Conservation (phyloP, 176 grass and related monocot species). For the Chrysopogon serrulatus region DNA sequence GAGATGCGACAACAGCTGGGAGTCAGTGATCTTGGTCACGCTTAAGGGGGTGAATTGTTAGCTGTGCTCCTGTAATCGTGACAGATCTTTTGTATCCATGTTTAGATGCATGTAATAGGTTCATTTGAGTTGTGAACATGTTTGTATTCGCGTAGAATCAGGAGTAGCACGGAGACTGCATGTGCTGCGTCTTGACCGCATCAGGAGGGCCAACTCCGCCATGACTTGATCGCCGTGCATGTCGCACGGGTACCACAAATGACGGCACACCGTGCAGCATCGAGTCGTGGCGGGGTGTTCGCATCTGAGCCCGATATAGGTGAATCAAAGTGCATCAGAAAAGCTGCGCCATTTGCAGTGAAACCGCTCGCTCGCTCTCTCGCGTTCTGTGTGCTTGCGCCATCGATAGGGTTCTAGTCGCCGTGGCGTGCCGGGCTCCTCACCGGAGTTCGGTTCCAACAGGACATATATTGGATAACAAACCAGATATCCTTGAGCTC, state of each 20-base stretch:
- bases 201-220: not conserved
- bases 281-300: no score
- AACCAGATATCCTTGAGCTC: no score
- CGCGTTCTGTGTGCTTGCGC: no score
- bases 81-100: not conserved
- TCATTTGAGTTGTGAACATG: not conserved
- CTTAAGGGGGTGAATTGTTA: not conserved
- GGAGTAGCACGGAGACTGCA: not conserved
- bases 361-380: no score
- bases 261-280: fast-evolving
- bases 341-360: no score
- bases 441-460: no score
- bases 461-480: no score
- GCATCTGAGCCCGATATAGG: no score
- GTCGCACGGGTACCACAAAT: not conserved
- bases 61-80: not conserved
- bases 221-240: not conserved
- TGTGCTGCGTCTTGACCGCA: not conserved
- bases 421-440: no score
- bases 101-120: not conserved
- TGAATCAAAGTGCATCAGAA: no score
- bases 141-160: not conserved
- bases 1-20: not conserved
- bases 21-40: not conserved
- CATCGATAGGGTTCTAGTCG: no score